Percentiles rank a stretch among this genome's conserved stretches.
Evolutionary conservation across 1,139 yeast species (phyloP).

Genomic region (Zygotorulaspora mrakii): DNA sequence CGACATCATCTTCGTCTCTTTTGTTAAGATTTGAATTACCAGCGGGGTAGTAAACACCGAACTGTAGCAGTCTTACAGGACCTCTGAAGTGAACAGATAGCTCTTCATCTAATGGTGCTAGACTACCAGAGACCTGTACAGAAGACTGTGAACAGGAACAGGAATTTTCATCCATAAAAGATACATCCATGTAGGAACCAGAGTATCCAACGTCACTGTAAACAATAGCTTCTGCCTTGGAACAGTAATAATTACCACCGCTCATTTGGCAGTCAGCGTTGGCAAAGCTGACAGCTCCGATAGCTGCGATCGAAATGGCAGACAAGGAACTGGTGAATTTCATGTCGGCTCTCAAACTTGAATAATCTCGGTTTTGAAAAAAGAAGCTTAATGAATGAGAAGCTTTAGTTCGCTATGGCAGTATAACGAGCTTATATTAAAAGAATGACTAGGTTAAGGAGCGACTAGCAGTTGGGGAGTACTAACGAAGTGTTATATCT

Average conservation of each 20-base stretch:
- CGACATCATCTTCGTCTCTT: conserved; percentile 39
- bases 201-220: conserved; percentile 73
- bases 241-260: conserved; percentile 82
- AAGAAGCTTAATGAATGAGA: no score
- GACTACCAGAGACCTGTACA: conserved; percentile 61
- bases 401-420: no score
- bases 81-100: conserved; percentile 93
- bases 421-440: conserved; percentile 2
- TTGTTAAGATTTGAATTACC: conserved; percentile 37
- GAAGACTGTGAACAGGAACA: conserved; percentile 57
- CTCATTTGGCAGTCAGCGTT: conserved; percentile 45
- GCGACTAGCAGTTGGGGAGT: conserved; percentile 13
- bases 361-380: no score
- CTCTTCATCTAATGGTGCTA: conserved; percentile 85
- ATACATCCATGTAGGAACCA: conserved; percentile 74
- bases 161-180: conserved; percentile 60
- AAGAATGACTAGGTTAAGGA: conserved; percentile 8
- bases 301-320: conserved; percentile 11
- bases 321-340: conserved; percentile 16
- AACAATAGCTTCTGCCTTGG: conserved; percentile 59
- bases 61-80: conserved; percentile 72
- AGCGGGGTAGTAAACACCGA: conserved; percentile 65
- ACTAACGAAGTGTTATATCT: no score
- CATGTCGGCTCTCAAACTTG: no score
- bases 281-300: conserved; percentile 27